Evolutionary conservation across 495 filamentous ascomycete species (phyloP).

Genomic region (Penicillium argentinense): DNA sequence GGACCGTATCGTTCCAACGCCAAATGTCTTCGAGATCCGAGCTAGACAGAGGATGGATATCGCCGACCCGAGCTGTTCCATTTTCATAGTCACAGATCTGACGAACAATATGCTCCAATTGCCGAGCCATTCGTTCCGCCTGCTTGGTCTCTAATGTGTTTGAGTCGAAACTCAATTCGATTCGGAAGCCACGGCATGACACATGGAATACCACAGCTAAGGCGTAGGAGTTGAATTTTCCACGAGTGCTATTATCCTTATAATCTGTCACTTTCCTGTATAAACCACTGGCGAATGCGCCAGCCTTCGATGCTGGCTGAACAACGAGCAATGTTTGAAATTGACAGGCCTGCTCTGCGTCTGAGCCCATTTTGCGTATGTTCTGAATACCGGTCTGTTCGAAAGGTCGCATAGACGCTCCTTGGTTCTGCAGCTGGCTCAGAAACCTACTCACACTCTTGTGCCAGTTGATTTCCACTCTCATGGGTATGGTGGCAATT

Average conservation of each 20-base stretch:
- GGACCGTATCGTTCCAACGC: background rate
- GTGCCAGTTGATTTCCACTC: constrained; percentile 31
- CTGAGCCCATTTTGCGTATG: constrained; percentile 50
- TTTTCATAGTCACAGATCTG: background rate
- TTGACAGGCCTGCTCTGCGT: constrained; percentile 51
- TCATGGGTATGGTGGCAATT: constrained; percentile 51
- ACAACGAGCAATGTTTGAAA: constrained; percentile 44
- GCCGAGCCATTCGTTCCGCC: background rate
- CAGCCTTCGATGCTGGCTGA: constrained; percentile 1
- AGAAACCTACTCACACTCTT: constrained; percentile 32
- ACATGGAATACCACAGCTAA: too few species aligned
- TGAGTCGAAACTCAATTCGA: background rate
- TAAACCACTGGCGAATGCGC: background rate
- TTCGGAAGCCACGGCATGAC: too few species aligned
- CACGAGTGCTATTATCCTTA: background rate
- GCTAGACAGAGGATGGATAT: background rate
- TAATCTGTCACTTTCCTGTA: background rate
- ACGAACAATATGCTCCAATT: background rate
- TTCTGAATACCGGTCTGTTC: constrained; percentile 49
- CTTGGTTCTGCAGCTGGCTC: constrained; percentile 34
- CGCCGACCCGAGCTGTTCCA: background rate
- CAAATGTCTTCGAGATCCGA: constrained; percentile 4
- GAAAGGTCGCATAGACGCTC: constrained; percentile 34
- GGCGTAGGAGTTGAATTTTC: background rate
- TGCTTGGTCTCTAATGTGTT: background rate